Base-by-base conservation (phyloP, 768 basidiomycete species). In the Leccinum arenicola region DNA sequence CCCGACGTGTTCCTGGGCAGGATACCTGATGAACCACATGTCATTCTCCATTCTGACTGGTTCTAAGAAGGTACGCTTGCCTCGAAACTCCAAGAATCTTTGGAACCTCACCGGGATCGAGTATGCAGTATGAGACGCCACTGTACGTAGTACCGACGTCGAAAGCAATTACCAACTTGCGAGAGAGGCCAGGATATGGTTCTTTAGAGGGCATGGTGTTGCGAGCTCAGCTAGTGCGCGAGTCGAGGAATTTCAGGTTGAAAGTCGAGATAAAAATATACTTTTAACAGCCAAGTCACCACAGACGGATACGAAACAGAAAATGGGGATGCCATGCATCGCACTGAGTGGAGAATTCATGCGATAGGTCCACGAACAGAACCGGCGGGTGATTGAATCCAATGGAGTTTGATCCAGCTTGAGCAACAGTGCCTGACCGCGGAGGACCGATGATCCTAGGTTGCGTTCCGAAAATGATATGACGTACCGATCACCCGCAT, bases 1-100 rank as follows among this genome's bases (percentile, higher is more conserved):
- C 3, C 77, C 77, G n/a, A 75, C 69, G 4, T 75, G 69, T n/a
- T 79, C 77, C 58, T 80, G 80, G 1, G 75, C 77, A 6, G 80
- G 82, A 57, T 76, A 82, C 57, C 82, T 82, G 36, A 12, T 23
- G 29, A 25, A 4, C 2, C 3, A 6, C n/a, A 6, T 1, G 4
- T 58, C 43, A 59, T 33, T 2, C n/a, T 15, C 3, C 31, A 49
- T 49, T n/a, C 40, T n/a, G 6, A 47, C 33, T 9, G 40, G 10
- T 3, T 43, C 2, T 2, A 43, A 48, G 10, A 19, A 14, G 9
- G 11, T 6, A 15, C 10, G 1, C 66, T 40, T 25, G 74, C 77
- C 59, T 73, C 15, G 64, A 50, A 23, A 71, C 72, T 1, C 68
- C 63, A 6, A 23, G 51, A 17, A 78, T 69, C 36, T 64, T 61